Evolutionary conservation across 2,329 filamentous ascomycete genomes (phyloP).

Genomic region (Emmonsiellopsis sp.): DNA sequence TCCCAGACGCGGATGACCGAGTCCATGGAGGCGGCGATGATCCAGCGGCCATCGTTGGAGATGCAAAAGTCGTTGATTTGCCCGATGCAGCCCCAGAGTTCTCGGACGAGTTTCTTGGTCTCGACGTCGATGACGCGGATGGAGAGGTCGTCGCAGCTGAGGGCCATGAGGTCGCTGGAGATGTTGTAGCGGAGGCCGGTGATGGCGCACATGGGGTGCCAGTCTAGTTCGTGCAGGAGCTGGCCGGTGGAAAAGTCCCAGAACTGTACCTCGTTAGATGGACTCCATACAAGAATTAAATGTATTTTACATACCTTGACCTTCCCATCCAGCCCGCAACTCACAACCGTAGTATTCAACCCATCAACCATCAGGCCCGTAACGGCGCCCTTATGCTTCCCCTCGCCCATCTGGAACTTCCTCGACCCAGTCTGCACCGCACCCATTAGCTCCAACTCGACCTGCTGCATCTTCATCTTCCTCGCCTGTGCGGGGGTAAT

Average conservation of each 20-base stretch:
- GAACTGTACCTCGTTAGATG: conserved; percentile 44
- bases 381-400: conserved; percentile 71
- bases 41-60: conserved; percentile 88
- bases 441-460: conserved; percentile 34
- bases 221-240: conserved; percentile 72
- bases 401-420: conserved; percentile 41
- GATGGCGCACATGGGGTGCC: conserved; percentile 68
- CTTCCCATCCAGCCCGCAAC: conserved; percentile 81
- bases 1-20: conserved; percentile 83
- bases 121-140: conserved; percentile 85
- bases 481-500: conserved; percentile 70
- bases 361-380: conserved; percentile 82
- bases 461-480: conserved; percentile 59
- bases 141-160: conserved; percentile 80
- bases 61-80: conserved; percentile 76
- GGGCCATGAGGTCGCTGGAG: conserved; percentile 73
- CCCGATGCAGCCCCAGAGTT: conserved; percentile 74
- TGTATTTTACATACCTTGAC: conserved; percentile 51
- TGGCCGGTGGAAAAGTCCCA: conserved; percentile 89
- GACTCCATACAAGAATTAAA: neutral
- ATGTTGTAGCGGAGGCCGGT: conserved; percentile 72
- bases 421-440: conserved; percentile 46
- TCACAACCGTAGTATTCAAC: conserved; percentile 78
- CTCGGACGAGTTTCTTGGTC: conserved; percentile 82
- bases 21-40: conserved; percentile 78